Evolutionary conservation across 805 yeast genomes (phyloP).

Genomic region (Ogataea haglerorum): DNA sequence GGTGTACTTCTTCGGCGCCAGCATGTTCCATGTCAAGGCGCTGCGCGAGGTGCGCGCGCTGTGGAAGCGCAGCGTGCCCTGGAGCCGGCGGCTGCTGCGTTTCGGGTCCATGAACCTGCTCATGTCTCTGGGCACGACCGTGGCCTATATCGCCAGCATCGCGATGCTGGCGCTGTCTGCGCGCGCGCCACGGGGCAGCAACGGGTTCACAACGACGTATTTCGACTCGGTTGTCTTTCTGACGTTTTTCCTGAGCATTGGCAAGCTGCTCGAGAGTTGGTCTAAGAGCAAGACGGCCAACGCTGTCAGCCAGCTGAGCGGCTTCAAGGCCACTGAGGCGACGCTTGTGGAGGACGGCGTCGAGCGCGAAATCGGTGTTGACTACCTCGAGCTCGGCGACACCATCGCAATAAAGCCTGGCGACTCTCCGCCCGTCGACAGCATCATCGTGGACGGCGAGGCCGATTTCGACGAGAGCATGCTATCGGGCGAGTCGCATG

Average conservation of each 20-base stretch:
- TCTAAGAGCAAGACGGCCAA: constrained; percentile 67
- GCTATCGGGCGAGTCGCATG: constrained; percentile 58
- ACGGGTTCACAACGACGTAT: constrained; percentile 59
- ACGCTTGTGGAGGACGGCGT: constrained; percentile 35
- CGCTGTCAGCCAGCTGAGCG: constrained; percentile 53
- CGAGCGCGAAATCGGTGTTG: constrained; percentile 34
- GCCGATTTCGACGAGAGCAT: constrained; percentile 60
- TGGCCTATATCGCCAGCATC: constrained; percentile 68
- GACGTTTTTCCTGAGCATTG: constrained; percentile 67
- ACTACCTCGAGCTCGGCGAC: constrained; percentile 51
- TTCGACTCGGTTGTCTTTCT: constrained; percentile 79
- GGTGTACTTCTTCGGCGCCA: constrained; percentile 71
- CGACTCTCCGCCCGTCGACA: constrained; percentile 59
- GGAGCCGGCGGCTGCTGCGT: constrained; percentile 53
- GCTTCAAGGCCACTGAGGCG: constrained; percentile 49
- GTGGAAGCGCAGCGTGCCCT: constrained; percentile 55
- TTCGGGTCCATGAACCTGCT: constrained; percentile 79
- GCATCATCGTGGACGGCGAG: constrained; percentile 45
- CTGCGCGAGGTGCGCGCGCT: constrained; percentile 52
- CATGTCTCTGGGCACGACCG: constrained; percentile 69
- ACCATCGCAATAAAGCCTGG: constrained; percentile 47
- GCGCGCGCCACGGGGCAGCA: constrained; percentile 19
- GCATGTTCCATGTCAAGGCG: constrained; percentile 67
- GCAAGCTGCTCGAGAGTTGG: constrained; percentile 62
- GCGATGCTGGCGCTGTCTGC: constrained; percentile 50